These are phyloP conservation scores for Saturnispora saitoi DNA, from an alignment of 805 yeast species.

Conservation along the genomic window DNA sequence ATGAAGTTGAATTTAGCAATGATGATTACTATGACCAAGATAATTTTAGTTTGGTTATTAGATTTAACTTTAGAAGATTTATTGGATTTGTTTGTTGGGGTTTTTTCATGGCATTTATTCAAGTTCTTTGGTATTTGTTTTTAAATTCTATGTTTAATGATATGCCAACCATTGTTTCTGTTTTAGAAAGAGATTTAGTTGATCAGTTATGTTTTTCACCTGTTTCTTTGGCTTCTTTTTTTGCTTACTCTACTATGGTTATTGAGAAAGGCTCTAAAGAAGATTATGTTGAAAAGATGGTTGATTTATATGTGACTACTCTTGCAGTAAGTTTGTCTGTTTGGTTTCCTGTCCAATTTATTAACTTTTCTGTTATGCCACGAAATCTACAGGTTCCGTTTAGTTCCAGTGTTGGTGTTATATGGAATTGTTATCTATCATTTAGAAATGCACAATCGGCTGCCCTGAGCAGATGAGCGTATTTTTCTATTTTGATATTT, in stretches of 20 bases:
- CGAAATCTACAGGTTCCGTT: slow-evolving; percentile 80
- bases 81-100: slow-evolving; percentile 87
- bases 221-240: slow-evolving; percentile 67
- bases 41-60: slow-evolving; percentile 1
- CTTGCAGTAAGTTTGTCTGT: slow-evolving; percentile 58
- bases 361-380: slow-evolving; percentile 66
- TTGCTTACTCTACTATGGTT: slow-evolving; percentile 74
- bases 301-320: slow-evolving; percentile 58
- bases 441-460: slow-evolving; percentile 50
- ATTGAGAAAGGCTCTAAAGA: slow-evolving; percentile 65
- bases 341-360: slow-evolving; percentile 79
- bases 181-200: slow-evolving; percentile 75
- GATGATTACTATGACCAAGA: not conserved
- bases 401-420: slow-evolving; percentile 73
- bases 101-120: slow-evolving; percentile 68
- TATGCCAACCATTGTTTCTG: slow-evolving; percentile 78
- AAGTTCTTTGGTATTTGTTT: slow-evolving; percentile 82
- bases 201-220: slow-evolving; percentile 92
- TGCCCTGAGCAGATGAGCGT: not conserved
- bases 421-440: slow-evolving; percentile 92
- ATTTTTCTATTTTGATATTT: not conserved
- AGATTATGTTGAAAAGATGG: slow-evolving; percentile 56
- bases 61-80: slow-evolving; percentile 60
- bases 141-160: slow-evolving; percentile 69
- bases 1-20: slow-evolving; percentile 3